phyloP scores from a whole-genome alignment of 371 early-diverging fungal species.

The Saksenaea vasiformis region DNA sequence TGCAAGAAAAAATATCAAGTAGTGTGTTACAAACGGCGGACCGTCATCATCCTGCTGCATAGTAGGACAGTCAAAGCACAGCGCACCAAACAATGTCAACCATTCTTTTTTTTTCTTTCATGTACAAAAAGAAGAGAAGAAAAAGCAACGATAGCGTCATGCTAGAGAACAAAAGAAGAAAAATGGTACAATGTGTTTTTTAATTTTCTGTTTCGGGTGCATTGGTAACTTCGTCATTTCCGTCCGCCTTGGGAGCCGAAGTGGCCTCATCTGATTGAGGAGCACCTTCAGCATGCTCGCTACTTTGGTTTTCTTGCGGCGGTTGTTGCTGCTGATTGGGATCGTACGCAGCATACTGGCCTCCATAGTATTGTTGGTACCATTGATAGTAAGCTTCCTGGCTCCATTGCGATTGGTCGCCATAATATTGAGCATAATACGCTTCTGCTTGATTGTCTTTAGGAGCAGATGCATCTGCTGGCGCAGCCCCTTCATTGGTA shows the following conservation, averaged over 20 bases:
- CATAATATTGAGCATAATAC: slow-evolving; percentile 44
- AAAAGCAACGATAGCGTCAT: not conserved
- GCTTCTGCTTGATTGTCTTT: slow-evolving; percentile 17
- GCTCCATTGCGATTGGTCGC: slow-evolving; percentile 25
- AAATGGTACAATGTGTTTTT: not conserved
- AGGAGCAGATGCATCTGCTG: slow-evolving; percentile 11
- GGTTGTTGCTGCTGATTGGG: slow-evolving; percentile 8
- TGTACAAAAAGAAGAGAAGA: not conserved
- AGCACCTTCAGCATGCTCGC: not conserved
- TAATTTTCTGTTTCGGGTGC: slow-evolving; percentile 1
- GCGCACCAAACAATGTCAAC: too few relatives aligned
- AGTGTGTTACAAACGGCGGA: not conserved
- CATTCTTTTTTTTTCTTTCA: not conserved
- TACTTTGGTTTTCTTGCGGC: not conserved
- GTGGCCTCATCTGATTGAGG: not conserved
- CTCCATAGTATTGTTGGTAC: slow-evolving; percentile 52
- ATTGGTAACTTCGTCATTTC: not conserved
- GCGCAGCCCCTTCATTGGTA: slow-evolving; percentile 7
- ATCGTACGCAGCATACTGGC: slow-evolving; percentile 7
- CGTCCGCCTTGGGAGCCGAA: not conserved
- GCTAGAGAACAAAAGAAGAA: not conserved
- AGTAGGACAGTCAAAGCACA: too few relatives aligned
- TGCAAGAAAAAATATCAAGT: slow-evolving; percentile 21
- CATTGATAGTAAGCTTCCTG: slow-evolving; percentile 50
- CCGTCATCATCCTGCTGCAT: too few relatives aligned